Conservation (phyloP, 2,329 filamentous ascomycete species). For the Epichloe sp. region DNA sequence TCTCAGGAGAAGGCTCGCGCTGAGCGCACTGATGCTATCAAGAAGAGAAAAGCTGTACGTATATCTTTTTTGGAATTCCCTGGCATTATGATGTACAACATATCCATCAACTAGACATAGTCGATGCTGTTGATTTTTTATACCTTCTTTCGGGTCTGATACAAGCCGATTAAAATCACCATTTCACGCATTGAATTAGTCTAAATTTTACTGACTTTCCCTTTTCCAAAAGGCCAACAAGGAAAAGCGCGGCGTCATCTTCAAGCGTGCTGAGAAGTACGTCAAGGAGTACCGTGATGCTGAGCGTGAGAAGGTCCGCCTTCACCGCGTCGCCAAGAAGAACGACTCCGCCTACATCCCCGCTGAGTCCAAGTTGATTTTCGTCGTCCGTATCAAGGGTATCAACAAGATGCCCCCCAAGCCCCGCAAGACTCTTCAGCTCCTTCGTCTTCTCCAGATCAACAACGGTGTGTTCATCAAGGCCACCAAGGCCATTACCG, state of each 20-base stretch:
- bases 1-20: slow-evolving; percentile 98
- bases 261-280: slow-evolving; percentile 99
- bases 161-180: slow-evolving; percentile 16
- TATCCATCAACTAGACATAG: slow-evolving; percentile 78
- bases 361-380: slow-evolving; percentile 91
- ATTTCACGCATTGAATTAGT: slow-evolving; percentile 4
- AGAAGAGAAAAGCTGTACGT: slow-evolving; percentile 87
- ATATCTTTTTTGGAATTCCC: slow-evolving; percentile 19
- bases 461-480: slow-evolving; percentile 99
- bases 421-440: slow-evolving; percentile 99
- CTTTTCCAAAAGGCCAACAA: slow-evolving; percentile 69
- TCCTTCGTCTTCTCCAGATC: slow-evolving; percentile 99
- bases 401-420: slow-evolving; percentile 99
- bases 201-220: slow-evolving; percentile 23
- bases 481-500: slow-evolving; percentile 91
- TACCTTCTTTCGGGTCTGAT: slow-evolving; percentile 99
- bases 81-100: slow-evolving; percentile 75
- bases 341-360: slow-evolving; percentile 89
- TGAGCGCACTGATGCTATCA: slow-evolving; percentile 63
- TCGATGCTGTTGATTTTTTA: slow-evolving; percentile 92
- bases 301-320: slow-evolving; percentile 97
- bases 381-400: slow-evolving; percentile 99
- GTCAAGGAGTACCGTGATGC: slow-evolving; percentile 98
- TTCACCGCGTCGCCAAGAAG: slow-evolving; percentile 78
- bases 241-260: slow-evolving; percentile 96